phyloP scores from a whole-genome alignment of 495 filamentous ascomycete species.

The Xylaria flabelliformis region DNA sequence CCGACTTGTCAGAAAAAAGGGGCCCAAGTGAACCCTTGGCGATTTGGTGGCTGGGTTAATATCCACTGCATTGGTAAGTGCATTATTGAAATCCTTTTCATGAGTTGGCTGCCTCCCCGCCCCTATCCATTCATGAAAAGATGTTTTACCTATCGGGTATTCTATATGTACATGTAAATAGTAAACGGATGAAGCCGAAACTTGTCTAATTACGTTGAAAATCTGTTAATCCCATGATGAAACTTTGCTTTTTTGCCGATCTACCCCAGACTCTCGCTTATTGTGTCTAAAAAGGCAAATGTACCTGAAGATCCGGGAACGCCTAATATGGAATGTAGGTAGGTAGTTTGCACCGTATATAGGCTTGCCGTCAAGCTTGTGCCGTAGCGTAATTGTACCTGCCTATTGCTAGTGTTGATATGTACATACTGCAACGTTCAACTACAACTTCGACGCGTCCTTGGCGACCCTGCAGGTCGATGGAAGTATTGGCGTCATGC shows the following conservation, averaged over 20 bases:
- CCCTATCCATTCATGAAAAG: not conserved
- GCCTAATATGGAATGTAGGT: not conserved
- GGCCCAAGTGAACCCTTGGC: conserved; percentile 4
- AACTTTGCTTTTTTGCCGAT: conserved; percentile 12
- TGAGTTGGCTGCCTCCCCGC: conserved; percentile 4
- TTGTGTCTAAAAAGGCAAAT: conserved; percentile 10
- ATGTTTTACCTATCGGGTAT: not conserved
- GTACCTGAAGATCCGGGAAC: conserved; percentile 23
- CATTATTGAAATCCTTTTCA: conserved; percentile 14
- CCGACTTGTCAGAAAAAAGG: conserved; percentile 1
- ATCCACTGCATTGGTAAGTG: conserved; percentile 19
- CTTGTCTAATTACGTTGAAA: not conserved
- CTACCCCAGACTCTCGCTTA: conserved; percentile 18
- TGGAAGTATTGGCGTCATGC: conserved; percentile 10
- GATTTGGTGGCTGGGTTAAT: conserved; percentile 18
- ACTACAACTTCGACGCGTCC: not conserved
- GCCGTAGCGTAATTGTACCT: conserved; percentile 4
- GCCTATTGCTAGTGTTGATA: not conserved
- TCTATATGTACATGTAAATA: not conserved
- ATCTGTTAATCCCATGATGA: not conserved
- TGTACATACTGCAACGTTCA: conserved; percentile 11
- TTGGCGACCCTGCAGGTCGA: conserved; percentile 9
- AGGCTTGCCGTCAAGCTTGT: not conserved
- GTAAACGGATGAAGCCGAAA: conserved; percentile 18
- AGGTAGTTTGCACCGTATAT: conserved; percentile 16